A percentile compares a stretch with the other conserved stretches of the same genome.
Conservation (phyloP, 2,329 filamentous ascomycete species). For the Sporothrix schenckii region DNA sequence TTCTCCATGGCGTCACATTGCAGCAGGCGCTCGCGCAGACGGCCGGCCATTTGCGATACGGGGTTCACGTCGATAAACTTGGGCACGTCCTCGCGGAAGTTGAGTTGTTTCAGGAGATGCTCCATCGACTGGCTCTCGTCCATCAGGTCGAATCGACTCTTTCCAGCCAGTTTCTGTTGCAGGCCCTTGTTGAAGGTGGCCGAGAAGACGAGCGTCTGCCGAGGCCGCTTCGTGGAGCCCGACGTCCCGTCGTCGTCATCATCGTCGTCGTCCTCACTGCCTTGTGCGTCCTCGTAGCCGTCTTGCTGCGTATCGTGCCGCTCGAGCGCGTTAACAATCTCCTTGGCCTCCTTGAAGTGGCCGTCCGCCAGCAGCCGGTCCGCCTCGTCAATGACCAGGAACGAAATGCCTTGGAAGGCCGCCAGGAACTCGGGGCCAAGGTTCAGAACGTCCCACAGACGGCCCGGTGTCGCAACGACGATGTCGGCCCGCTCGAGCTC, state of each 20-base stretch:
- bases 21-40: slow-evolving; percentile 84
- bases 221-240: slow-evolving; percentile 43
- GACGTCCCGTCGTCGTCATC: slow-evolving; percentile 49
- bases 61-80: slow-evolving; percentile 94
- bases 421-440: slow-evolving; percentile 69
- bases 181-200: slow-evolving; percentile 91
- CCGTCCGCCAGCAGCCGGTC: slow-evolving; percentile 89
- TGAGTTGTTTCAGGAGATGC: slow-evolving; percentile 86
- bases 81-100: slow-evolving; percentile 80
- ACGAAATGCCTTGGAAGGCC: slow-evolving; percentile 73
- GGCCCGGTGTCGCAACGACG: slow-evolving; percentile 88
- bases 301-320: slow-evolving; percentile 63
- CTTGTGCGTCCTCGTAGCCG: slow-evolving; percentile 48
- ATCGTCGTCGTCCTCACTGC: slow-evolving; percentile 47
- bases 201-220: slow-evolving; percentile 94
- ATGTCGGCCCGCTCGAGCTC: slow-evolving; percentile 84
- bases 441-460: slow-evolving; percentile 91
- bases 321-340: slow-evolving; percentile 82
- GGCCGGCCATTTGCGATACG: slow-evolving; percentile 80
- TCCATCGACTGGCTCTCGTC: slow-evolving; percentile 83
- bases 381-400: slow-evolving; percentile 90
- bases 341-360: slow-evolving; percentile 90
- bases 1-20: slow-evolving; percentile 95
- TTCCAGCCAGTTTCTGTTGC: slow-evolving; percentile 87
- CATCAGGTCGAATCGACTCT: slow-evolving; percentile 68